These are phyloP conservation scores for Begonia loranthoides DNA, from an alignment of 306 rosid genomes.

Conservation along the genomic window DNA sequence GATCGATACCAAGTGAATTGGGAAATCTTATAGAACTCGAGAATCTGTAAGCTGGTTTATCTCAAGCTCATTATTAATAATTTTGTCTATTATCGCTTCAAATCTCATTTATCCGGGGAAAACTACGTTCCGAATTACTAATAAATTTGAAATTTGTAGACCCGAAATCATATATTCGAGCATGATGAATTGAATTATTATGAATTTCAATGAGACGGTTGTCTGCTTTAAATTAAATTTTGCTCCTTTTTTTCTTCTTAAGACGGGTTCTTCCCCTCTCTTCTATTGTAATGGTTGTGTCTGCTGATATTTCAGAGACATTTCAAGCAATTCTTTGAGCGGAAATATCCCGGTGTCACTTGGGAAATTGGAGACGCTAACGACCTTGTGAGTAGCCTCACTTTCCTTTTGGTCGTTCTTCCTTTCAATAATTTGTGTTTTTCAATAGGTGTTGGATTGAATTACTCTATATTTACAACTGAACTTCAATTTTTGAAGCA, in stretches of 20 bases:
- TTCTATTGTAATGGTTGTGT: no score
- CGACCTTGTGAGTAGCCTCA: slow-evolving; percentile 43
- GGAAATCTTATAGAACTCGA: slow-evolving; percentile 69
- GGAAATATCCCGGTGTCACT: slow-evolving; percentile 71
- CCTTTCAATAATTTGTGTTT: background rate
- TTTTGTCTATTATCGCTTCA: no score
- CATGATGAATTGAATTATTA: no score
- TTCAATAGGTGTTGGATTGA: background rate
- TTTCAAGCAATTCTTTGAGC: slow-evolving; percentile 79
- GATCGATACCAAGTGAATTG: slow-evolving; percentile 64
- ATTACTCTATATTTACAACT: background rate
- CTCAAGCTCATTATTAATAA: background rate
- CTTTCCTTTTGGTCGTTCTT: slow-evolving; percentile 6
- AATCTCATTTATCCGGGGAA: no score
- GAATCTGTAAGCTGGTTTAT: slow-evolving; percentile 49
- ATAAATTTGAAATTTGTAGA: no score
- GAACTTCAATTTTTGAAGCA: slow-evolving; percentile 26
- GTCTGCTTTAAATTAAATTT: no score
- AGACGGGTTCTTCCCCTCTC: no score
- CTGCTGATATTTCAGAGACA: slow-evolving; percentile 46
- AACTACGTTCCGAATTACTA: no score
- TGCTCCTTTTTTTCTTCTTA: no score
- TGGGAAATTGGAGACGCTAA: slow-evolving; percentile 63
- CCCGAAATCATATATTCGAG: no score
- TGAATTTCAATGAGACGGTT: no score